Base-by-base conservation (phyloP, 1,284 basidiomycete genomes). In the Tilletia horrida region DNA sequence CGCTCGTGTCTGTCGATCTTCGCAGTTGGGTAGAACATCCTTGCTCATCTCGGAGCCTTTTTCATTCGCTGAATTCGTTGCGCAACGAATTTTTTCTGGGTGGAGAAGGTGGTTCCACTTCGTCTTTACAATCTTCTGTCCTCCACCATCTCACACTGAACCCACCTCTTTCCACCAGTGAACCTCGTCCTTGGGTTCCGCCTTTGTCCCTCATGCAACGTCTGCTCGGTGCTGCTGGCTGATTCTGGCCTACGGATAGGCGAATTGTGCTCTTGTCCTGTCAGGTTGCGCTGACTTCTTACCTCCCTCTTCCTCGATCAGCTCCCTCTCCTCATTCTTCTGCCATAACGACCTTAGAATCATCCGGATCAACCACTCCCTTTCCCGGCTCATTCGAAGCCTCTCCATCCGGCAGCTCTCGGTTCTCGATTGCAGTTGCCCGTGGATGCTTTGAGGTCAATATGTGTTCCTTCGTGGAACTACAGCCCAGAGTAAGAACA, bases 361-460 rank as follows among this genome's bases (percentile, higher is more conserved):
- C n/a, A n/a, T n/a, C n/a, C n/a, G n/a, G n/a, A n/a, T n/a, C n/a
- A n/a, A n/a, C n/a, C n/a, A n/a, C n/a, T n/a, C n/a, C n/a, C n/a
- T n/a, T n/a, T n/a, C 45, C 45, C 27, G 55, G 55, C 55, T 59
- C 55, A 59, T 59, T 59, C 55, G 55, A 59, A 59, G 55, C 55
- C 55, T 59, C 29, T 29, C 29, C 55, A 27, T 59, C 55, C 55
- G 55, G 55, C 29, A 40, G 35, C 27, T 59, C 55, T 59, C 55
- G 55, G 27, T 7, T 25, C 18, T 35, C 29, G 55, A 59, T 59
- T 29, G 55, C 50, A 59, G 31, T 40, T 21, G 55, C 55, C 55
- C 55, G 27, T 59, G 55, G 55, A 59, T 40, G 23, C 16, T 18
- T 29, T 18, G 55, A 59, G 55, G 55, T 59, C 55, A 59, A 59